Evolutionary conservation across 768 basidiomycete species (phyloP), one percentile per base, ranked within the genome.

Genomic region (Suillus plorans): DNA sequence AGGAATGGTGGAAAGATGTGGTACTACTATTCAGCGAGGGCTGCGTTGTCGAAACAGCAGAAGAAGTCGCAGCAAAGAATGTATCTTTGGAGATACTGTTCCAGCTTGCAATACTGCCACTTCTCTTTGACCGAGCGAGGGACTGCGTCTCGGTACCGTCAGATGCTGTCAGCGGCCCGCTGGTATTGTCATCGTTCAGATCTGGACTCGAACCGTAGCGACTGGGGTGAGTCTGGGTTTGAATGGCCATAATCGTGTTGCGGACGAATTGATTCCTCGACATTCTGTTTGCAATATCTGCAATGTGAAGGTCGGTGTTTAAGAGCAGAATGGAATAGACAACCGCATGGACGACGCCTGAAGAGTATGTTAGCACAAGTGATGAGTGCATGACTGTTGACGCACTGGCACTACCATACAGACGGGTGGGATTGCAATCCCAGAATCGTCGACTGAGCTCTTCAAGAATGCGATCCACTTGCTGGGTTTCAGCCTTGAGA

Each of bases 291-390:
- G 86, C 76, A 34, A 97, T 82, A 44, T 98, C 96, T 39, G 96
- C 97, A 60, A 99, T 90, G 76, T 99, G 97, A 41, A 99, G 84
- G 75, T 99, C 97, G 34, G 97, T 99, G 79, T 99, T 99, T 60
- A 99, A 85, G 39, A 99, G 84, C 0, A 99, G 80, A 45, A 99
- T 84, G 3, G 96, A 97, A 71, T 97, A 99, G 2, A 94, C 85
- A 57, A 96, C 91, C 2, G 94, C 92, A 69, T 99, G 97, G n/a
- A 99, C 92, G 66, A 98, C 87, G 68, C 92, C 96, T 93, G 69
- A 4, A 53, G 37, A 42, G 1, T 25, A 61, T 34, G 68, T 67
- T 45, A 67, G 64, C 25, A 63, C 25, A 47, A 50, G 57, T 50
- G 7, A 39, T 5, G 34, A 22, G 52, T 31, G 9, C 22, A 36